A percentile compares a stretch with the other conserved stretches of the same genome.
These are phyloP conservation scores for Stemphylium vesicarium DNA, from an alignment of 2,329 filamentous ascomycete species.

Conservation along the genomic window DNA sequence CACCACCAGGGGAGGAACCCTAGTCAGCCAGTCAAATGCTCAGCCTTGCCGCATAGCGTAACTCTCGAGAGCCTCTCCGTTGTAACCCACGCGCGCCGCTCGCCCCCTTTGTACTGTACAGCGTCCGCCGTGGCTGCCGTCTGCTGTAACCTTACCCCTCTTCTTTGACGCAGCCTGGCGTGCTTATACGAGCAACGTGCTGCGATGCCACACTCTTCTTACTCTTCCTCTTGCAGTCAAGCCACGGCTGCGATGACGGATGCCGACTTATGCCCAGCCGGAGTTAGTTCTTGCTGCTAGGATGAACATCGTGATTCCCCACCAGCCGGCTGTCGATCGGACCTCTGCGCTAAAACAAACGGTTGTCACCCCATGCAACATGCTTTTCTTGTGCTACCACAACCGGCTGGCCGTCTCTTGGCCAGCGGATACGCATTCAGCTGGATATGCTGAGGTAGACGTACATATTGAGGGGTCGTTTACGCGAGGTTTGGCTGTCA, in stretches of 20 bases:
- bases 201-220: constrained; percentile 16
- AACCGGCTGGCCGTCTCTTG: constrained; percentile 15
- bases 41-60: constrained; percentile 36
- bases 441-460: constrained; percentile 12
- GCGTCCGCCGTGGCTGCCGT: constrained; percentile 25
- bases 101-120: constrained; percentile 7
- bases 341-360: constrained; percentile 40
- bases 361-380: constrained; percentile 38
- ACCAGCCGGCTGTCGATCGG: constrained; percentile 29
- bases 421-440: constrained; percentile 13
- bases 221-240: background rate
- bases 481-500: no score
- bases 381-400: constrained; percentile 37
- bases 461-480: constrained; percentile 8
- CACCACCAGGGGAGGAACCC: constrained; percentile 17
- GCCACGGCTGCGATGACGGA: constrained; percentile 10
- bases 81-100: constrained; percentile 7
- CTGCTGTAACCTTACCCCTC: constrained; percentile 39
- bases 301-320: constrained; percentile 9
- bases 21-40: constrained; percentile 32
- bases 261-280: constrained; percentile 19
- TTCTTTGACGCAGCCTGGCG: background rate
- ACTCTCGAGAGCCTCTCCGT: constrained; percentile 26
- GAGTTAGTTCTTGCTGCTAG: constrained; percentile 5
- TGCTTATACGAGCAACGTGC: constrained; percentile 1